Evolutionary conservation across 2,329 filamentous ascomycete genomes (phyloP), one percentile per base, ranked within the genome.

Genomic region (Fusarium stilboides): DNA sequence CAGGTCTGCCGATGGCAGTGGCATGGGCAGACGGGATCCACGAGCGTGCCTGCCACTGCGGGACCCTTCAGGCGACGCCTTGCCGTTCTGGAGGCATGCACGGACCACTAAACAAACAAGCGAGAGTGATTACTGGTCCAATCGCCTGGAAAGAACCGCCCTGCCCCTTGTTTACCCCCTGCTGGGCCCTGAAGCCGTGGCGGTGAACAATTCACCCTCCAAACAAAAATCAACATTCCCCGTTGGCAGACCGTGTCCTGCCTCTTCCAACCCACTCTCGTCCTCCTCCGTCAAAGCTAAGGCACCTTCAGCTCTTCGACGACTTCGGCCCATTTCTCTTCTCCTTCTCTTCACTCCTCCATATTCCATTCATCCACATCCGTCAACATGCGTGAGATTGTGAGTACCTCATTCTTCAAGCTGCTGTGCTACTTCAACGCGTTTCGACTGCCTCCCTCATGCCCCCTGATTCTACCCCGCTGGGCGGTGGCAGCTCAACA

Each of bases 311-410:
- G 75, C 75, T 79, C 62, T 65, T 76, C 71, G 70, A 79, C 71
- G 68, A 69, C 71, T 67, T 71, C 65, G 45, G 61, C 71, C 64
- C 61, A 69, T 60, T 49, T 57, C 65, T 54, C 36, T 64, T 66
- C 62, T 70, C 61, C 44, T 68, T 71, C 65, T 69, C 63, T 68
- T 71, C 66, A 64, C 67, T 65, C 68, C 72, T 70, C 64, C 72
- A 56, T 73, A 67, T 65, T 39, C 43, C 42, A 60, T 61, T 72
- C 71, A 61, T 74, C 69, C 63, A 68, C 65, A 74, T 72, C 69
- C 75, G 74, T 78, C 82, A 89, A 81, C 74, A 91, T 91, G 88
- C 88, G 88, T 86, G 88, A 91, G 83, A 91, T 91, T 83, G 89
- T 91, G 83, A 82, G 88, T 89, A 43, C 47, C 51, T 62, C 62